A percentile compares a stretch with the other conserved stretches of the same genome.
These are phyloP conservation scores for Chaetoscypha palmicola DNA, from an alignment of 2,329 filamentous ascomycete genomes.

Conservation along the genomic window DNA sequence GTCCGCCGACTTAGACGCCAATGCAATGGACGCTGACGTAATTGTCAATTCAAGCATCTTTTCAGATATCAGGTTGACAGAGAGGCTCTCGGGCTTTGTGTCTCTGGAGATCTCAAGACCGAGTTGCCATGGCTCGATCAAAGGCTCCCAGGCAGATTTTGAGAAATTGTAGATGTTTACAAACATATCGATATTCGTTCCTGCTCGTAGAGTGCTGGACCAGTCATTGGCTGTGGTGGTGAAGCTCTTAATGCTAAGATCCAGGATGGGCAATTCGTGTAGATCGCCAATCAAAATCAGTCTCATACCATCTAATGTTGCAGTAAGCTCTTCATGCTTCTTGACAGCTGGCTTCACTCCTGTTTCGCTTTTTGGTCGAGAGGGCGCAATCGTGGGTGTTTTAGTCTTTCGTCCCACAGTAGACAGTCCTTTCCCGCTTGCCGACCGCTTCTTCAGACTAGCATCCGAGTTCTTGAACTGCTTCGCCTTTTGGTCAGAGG, in stretches of 20 bases:
- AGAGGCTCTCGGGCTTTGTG: conserved; percentile 65
- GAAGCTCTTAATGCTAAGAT: conserved; percentile 89
- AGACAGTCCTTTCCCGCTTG: conserved; percentile 49
- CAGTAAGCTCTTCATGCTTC: conserved; percentile 69
- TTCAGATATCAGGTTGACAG: conserved; percentile 79
- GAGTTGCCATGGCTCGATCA: conserved; percentile 95
- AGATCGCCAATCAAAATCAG: conserved; percentile 92
- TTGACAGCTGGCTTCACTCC: conserved; percentile 37
- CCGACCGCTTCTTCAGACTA: conserved; percentile 47
- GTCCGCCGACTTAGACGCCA: conserved; percentile 86
- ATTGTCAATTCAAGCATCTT: conserved; percentile 88
- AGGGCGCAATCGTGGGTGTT: conserved; percentile 30
- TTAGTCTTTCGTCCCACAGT: conserved; percentile 41
- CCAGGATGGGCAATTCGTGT: conserved; percentile 90
- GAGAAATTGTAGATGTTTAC: conserved; percentile 98
- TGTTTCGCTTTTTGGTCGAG: conserved; percentile 35
- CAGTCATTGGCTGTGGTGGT: conserved; percentile 80
- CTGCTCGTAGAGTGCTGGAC: conserved; percentile 79
- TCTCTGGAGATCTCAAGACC: conserved; percentile 82
- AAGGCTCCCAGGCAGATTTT: conserved; percentile 95
- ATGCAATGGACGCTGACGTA: conserved; percentile 86
- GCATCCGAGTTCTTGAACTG: conserved; percentile 35
- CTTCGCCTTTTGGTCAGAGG: conserved; percentile 48
- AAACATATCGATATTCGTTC: conserved; percentile 87
- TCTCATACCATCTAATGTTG: conserved; percentile 79